These are phyloP conservation scores for Globisporangium cylindrosporum DNA, from an alignment of 352 stramenopile genomes.

Conservation along the genomic window DNA sequence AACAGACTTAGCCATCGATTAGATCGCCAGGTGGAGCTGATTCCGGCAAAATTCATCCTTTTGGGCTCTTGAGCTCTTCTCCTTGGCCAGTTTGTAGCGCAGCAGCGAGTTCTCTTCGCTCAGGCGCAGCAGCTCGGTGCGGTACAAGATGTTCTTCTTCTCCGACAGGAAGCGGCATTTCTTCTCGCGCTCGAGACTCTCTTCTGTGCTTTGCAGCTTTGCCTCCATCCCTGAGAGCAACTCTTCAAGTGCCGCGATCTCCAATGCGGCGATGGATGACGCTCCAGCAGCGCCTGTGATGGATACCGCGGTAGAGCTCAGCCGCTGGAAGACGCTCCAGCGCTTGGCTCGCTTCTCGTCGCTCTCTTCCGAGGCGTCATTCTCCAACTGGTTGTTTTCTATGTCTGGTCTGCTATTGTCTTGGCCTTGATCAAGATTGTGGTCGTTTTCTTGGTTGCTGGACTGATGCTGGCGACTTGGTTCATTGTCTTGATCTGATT, in stretches of 20 bases:
- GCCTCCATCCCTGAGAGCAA: constrained; percentile 31
- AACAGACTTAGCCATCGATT: constrained; percentile 9
- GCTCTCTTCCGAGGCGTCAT: neutral
- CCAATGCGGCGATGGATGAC: neutral
- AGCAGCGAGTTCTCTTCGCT: constrained; percentile 57
- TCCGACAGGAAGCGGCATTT: constrained; percentile 73
- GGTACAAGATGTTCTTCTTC: constrained; percentile 75
- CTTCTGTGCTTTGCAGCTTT: constrained; percentile 31
- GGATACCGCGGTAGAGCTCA: constrained; percentile 28
- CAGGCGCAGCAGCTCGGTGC: constrained; percentile 54
- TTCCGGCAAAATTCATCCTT: constrained; percentile 26
- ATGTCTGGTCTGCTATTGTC: constrained; percentile 12
- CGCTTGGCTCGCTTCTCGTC: constrained; percentile 23
- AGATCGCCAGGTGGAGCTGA: constrained; percentile 24
- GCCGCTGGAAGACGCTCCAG: constrained; percentile 40
- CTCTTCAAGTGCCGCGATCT: constrained; percentile 7
- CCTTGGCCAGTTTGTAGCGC: constrained; percentile 29
- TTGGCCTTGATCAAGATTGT: neutral
- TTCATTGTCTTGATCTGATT: neutral
- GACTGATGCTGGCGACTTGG: neutral
- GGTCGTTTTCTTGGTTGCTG: constrained; percentile 6
- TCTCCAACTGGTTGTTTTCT: constrained; percentile 4
- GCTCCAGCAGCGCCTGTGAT: constrained; percentile 2
- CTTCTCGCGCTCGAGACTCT: constrained; percentile 49
- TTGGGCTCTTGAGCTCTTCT: constrained; percentile 16